Evolutionary conservation across 2,329 filamentous ascomycete genomes (phyloP).

Genomic region (Arthrobotrys conoides): DNA sequence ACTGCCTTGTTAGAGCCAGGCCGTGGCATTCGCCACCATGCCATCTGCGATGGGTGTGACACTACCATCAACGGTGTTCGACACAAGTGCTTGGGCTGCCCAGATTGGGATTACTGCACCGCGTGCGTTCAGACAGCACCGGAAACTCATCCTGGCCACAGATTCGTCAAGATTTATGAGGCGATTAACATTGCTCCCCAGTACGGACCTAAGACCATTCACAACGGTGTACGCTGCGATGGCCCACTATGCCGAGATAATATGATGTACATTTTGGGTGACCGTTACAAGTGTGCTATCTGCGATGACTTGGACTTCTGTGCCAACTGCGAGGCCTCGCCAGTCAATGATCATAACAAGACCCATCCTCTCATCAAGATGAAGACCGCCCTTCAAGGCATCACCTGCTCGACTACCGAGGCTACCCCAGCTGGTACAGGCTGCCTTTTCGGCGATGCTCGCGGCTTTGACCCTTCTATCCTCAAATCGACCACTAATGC

Average conservation of each 20-base stretch:
- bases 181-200: constrained; percentile 69
- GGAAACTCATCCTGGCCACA: constrained; percentile 83
- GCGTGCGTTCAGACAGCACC: constrained; percentile 77
- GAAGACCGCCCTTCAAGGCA: constrained; percentile 89
- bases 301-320: constrained; percentile 97
- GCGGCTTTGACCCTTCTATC: constrained; percentile 42
- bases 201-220: constrained; percentile 70
- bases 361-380: constrained; percentile 99
- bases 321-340: constrained; percentile 90
- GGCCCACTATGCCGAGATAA: constrained; percentile 83
- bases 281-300: constrained; percentile 96
- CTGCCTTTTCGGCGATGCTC: constrained; percentile 52
- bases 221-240: constrained; percentile 93
- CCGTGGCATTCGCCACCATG: constrained; percentile 84
- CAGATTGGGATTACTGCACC: constrained; percentile 96
- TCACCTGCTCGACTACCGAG: constrained; percentile 88
- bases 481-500: constrained; percentile 69
- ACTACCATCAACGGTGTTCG: constrained; percentile 88
- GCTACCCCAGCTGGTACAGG: constrained; percentile 74
- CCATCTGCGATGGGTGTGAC: constrained; percentile 95
- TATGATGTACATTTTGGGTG: constrained; percentile 79
- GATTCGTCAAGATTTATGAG: constrained; percentile 90
- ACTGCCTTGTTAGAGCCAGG: constrained; percentile 81
- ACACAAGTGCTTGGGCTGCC: constrained; percentile 96
- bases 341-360: constrained; percentile 86